A percentile compares a stretch with the other conserved stretches of the same genome.
Conservation (phyloP, 2,329 filamentous ascomycete species). For the Pseudogymnoascus sp. region DNA sequence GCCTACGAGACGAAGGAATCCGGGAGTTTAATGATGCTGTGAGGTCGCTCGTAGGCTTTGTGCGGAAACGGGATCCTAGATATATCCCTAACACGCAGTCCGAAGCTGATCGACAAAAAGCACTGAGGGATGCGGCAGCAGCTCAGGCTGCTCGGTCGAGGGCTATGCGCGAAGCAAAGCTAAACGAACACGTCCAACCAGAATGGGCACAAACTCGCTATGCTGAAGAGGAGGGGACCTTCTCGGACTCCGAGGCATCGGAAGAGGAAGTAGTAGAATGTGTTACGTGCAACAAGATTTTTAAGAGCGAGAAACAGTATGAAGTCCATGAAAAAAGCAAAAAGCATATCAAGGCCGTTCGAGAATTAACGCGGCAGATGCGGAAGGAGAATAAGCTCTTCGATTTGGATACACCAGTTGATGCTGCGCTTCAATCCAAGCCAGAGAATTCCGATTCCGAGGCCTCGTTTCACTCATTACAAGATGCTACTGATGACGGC, state of each 20-base stretch:
- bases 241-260: conserved; percentile 45
- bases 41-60: conserved; percentile 74
- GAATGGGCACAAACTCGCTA: conserved; percentile 64
- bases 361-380: conserved; percentile 76
- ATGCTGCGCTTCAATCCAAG: neutral
- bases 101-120: conserved; percentile 71
- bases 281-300: conserved; percentile 66
- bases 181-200: conserved; percentile 55
- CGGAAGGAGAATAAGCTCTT: conserved; percentile 63
- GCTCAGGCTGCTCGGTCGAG: conserved; percentile 78
- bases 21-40: conserved; percentile 92
- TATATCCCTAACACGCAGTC: conserved; percentile 69
- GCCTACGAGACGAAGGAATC: conserved; percentile 69
- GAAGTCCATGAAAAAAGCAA: conserved; percentile 93
- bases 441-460: conserved; percentile 19
- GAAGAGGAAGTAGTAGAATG: conserved; percentile 55
- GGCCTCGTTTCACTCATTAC: conserved; percentile 9
- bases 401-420: conserved; percentile 32
- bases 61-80: conserved; percentile 82
- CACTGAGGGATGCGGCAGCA: conserved; percentile 66
- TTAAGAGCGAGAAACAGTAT: conserved; percentile 87
- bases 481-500: neutral
- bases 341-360: conserved; percentile 83
- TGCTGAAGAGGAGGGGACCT: conserved; percentile 44
- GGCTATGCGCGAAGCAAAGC: conserved; percentile 69